Evolutionary conservation across 192 early-diverging fungal species (phyloP).

Genomic region (Blastocladiella britannica): DNA sequence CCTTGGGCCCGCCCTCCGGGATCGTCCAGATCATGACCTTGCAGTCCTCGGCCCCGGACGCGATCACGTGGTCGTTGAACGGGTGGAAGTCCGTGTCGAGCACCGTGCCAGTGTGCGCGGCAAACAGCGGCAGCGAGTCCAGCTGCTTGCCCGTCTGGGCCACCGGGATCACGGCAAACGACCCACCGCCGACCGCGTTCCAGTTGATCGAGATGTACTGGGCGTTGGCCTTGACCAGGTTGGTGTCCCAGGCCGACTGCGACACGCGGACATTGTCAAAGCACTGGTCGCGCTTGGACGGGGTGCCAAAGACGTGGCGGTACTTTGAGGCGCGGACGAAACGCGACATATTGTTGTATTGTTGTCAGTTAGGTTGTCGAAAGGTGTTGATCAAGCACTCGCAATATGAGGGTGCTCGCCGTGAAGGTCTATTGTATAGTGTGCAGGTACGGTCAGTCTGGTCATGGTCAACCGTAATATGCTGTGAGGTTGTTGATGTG

Average conservation of each 20-base stretch:
- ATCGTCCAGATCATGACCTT: constrained; percentile 92
- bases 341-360: too few species aligned
- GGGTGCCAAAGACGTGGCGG: constrained; percentile 86
- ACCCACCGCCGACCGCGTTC: constrained; percentile 71
- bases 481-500: too few species aligned
- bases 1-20: constrained; percentile 38
- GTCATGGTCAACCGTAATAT: too few species aligned
- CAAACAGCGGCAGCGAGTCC: constrained; percentile 71
- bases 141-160: constrained; percentile 65
- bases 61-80: constrained; percentile 92
- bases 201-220: constrained; percentile 58
- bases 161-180: constrained; percentile 85
- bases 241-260: constrained; percentile 90
- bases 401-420: too few species aligned
- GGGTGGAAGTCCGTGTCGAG: constrained; percentile 95
- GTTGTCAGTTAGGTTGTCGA: too few species aligned
- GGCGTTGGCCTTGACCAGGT: constrained; percentile 84
- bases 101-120: constrained; percentile 81
- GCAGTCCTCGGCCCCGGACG: constrained; percentile 60
- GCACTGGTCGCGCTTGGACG: constrained; percentile 67
- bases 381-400: too few species aligned
- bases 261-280: constrained; percentile 86
- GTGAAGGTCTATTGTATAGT: too few species aligned
- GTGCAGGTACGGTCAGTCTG: too few species aligned
- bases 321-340: constrained; percentile 68